These are phyloP conservation scores for Didymella lethalis DNA, from an alignment of 2,329 filamentous ascomycete genomes.

Conservation along the genomic window DNA sequence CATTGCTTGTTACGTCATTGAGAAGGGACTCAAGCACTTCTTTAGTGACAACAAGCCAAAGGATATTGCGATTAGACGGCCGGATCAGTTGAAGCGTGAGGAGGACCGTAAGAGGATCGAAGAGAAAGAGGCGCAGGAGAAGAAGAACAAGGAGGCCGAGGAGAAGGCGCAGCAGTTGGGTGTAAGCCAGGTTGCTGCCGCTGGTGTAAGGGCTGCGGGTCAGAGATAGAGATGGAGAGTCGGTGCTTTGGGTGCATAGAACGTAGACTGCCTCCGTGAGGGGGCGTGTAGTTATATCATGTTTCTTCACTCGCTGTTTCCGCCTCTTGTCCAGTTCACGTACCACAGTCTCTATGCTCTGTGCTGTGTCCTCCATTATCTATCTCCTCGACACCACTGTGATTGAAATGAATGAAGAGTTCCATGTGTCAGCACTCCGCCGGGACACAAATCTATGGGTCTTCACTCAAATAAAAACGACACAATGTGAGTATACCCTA, in stretches of 20 bases:
- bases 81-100: conserved; percentile 86
- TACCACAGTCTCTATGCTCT: too few species aligned
- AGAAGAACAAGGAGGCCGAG: conserved; percentile 45
- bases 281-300: background rate
- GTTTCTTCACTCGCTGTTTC: background rate
- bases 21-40: conserved; percentile 80
- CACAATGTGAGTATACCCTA: too few species aligned
- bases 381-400: too few species aligned
- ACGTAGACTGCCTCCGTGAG: background rate
- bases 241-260: background rate
- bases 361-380: too few species aligned
- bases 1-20: conserved; percentile 83
- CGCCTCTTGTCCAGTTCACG: too few species aligned
- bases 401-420: too few species aligned
- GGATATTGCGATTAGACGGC: conserved; percentile 86
- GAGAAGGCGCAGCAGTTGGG: conserved; percentile 33
- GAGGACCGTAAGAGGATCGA: conserved; percentile 70
- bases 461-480: too few species aligned
- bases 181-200: background rate
- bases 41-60: conserved; percentile 94
- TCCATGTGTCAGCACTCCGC: too few species aligned
- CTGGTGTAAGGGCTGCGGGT: background rate
- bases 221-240: background rate
- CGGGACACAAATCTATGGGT: too few species aligned
- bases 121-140: conserved; percentile 49